A percentile compares a stretch with the other conserved stretches of the same genome.
These are phyloP conservation scores for Chlamydomonas reinhardtii DNA, from an alignment of 163 green algal species.

Conservation along the genomic window DNA sequence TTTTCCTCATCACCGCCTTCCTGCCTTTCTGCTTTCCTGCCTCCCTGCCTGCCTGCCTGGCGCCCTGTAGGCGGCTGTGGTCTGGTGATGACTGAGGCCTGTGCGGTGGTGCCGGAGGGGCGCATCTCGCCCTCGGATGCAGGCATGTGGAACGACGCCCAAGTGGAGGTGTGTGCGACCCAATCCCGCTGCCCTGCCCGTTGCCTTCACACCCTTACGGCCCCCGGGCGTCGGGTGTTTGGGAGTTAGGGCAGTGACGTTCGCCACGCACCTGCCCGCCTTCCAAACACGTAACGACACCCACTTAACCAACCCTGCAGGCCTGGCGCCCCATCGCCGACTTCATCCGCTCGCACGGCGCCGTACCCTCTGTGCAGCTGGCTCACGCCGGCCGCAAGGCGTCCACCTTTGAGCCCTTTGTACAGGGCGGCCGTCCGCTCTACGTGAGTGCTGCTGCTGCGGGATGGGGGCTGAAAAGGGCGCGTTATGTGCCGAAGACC, in stretches of 20 bases:
- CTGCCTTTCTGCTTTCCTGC: not conserved
- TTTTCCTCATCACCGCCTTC: too few relatives aligned
- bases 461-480: too few relatives aligned
- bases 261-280: too few relatives aligned
- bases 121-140: slow-evolving; percentile 8
- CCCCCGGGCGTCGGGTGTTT: too few relatives aligned
- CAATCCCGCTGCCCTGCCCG: too few relatives aligned
- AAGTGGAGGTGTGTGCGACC: not conserved
- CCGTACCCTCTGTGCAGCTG: slow-evolving; percentile 13
- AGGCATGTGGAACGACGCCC: slow-evolving; percentile 22
- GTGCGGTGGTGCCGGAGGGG: slow-evolving; percentile 7
- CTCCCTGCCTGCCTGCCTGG: not conserved
- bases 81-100: slow-evolving; percentile 35
- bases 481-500: too few relatives aligned
- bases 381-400: slow-evolving; percentile 40
- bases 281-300: too few relatives aligned
- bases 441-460: not conserved
- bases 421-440: not conserved
- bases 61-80: not conserved
- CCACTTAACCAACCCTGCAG: too few relatives aligned
- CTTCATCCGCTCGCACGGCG: slow-evolving; percentile 9
- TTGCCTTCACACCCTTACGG: too few relatives aligned
- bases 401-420: not conserved
- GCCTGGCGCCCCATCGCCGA: slow-evolving; percentile 7
- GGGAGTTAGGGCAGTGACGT: too few relatives aligned